Percentiles rank a stretch among this genome's conserved stretches.
phyloP scores from a whole-genome alignment of 2,329 filamentous ascomycete species.

The Alternaria metachromatica region DNA sequence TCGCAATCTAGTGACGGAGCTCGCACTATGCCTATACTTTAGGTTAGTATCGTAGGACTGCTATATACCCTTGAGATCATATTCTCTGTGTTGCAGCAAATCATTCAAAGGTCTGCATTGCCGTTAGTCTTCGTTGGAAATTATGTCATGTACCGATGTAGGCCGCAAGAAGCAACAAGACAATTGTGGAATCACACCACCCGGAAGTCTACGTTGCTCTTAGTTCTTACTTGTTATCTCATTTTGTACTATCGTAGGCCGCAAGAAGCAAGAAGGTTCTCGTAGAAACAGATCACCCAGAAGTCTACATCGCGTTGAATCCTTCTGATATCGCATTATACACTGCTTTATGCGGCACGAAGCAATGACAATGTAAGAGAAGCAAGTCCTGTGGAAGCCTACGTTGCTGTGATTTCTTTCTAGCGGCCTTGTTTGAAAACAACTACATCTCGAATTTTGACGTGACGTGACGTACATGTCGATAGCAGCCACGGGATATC shows the following conservation, averaged over 20 bases:
- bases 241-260: not conserved
- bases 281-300: not conserved
- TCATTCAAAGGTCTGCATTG: not conserved
- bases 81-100: too few species aligned
- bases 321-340: not conserved
- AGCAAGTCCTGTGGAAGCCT: not conserved
- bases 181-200: accelerated
- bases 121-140: accelerated
- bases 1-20: not conserved
- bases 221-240: not conserved
- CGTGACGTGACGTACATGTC: not conserved
- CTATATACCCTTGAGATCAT: too few species aligned
- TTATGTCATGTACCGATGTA: not conserved
- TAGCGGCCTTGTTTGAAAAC: not conserved
- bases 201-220: not conserved
- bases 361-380: not conserved
- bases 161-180: not conserved
- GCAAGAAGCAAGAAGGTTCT: not conserved
- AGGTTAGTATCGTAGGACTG: accelerated
- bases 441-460: not conserved
- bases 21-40: not conserved
- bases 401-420: not conserved
- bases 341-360: not conserved
- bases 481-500: not conserved
- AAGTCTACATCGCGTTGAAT: not conserved